phyloP scores from a whole-genome alignment of 371 early-diverging fungal species.

The Lichtheimia ramosa region DNA sequence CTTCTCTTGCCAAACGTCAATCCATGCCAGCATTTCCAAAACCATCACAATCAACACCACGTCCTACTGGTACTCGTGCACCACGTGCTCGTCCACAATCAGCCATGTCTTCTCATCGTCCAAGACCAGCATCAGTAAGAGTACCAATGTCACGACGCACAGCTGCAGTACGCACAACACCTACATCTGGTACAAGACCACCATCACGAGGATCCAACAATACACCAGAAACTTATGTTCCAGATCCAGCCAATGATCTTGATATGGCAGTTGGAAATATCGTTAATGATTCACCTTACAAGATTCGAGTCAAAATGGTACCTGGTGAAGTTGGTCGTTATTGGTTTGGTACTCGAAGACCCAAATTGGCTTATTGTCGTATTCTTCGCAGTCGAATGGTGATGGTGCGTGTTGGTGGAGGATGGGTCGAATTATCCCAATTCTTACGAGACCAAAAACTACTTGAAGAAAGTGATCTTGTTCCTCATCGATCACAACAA shows the following conservation, averaged over 20 bases:
- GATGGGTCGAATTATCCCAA: constrained; percentile 73
- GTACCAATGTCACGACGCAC: background rate
- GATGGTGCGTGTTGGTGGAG: constrained; percentile 83
- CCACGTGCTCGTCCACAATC: constrained; percentile 8
- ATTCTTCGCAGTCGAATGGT: constrained; percentile 68
- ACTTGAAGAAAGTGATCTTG: constrained; percentile 36
- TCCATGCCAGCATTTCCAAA: constrained; percentile 31
- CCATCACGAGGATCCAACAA: background rate
- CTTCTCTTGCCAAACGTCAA: constrained; percentile 17
- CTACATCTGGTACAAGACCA: background rate
- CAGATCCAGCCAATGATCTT: constrained; percentile 69
- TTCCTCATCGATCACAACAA: constrained; percentile 70
- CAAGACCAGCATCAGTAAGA: constrained; percentile 1
- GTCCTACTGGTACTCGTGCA: constrained; percentile 15
- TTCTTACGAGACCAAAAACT: constrained; percentile 47
- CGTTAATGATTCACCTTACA: constrained; percentile 60
- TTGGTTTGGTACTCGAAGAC: constrained; percentile 73
- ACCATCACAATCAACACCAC: constrained; percentile 30
- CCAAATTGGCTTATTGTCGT: constrained; percentile 73
- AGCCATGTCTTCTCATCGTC: constrained; percentile 7
- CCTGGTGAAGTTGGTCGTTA: constrained; percentile 69
- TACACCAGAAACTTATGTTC: constrained; percentile 47
- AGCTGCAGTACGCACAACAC: background rate
- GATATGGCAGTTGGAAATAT: constrained; percentile 73
- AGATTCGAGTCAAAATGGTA: constrained; percentile 48